Percentiles rank a stretch among this genome's conserved stretches.
phyloP scores from a whole-genome alignment of 2,329 filamentous ascomycete species.

The Fusarium pseudonygamai region DNA sequence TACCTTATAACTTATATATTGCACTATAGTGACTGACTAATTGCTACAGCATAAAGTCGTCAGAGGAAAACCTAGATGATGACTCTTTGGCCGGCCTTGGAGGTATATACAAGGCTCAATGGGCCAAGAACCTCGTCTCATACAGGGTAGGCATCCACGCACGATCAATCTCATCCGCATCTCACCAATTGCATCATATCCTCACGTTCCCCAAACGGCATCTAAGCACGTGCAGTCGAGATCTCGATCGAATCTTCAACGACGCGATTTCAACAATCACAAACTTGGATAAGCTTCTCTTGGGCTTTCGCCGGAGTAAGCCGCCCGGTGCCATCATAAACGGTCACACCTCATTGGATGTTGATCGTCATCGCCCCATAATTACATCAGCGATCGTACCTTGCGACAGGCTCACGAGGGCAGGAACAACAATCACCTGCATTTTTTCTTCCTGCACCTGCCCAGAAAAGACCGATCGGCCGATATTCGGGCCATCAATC shows the following conservation, averaged over 20 bases:
- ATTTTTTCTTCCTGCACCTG: neutral
- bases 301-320: constrained; percentile 15
- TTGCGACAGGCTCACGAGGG: constrained; percentile 23
- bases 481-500: constrained; percentile 6
- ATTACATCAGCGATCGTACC: constrained; percentile 17
- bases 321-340: neutral
- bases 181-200: neutral
- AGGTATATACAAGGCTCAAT: too few relatives aligned
- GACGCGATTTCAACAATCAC: neutral
- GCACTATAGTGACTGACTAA: too few relatives aligned
- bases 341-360: neutral
- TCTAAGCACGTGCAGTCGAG: neutral
- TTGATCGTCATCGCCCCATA: neutral
- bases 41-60: too few relatives aligned
- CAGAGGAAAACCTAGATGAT: too few relatives aligned
- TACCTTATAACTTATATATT: too few relatives aligned
- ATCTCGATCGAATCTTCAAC: constrained; percentile 3
- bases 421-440: constrained; percentile 24
- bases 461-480: constrained; percentile 16
- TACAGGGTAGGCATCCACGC: neutral
- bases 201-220: rapidly evolving
- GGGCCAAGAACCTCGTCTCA: too few relatives aligned
- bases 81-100: too few relatives aligned
- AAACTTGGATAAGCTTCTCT: constrained; percentile 19
- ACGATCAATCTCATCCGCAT: rapidly evolving